A percentile compares a stretch with the other conserved stretches of the same genome.
These are phyloP conservation scores for Monosporozyma unispora DNA, from an alignment of 805 yeast species.

Conservation along the genomic window DNA sequence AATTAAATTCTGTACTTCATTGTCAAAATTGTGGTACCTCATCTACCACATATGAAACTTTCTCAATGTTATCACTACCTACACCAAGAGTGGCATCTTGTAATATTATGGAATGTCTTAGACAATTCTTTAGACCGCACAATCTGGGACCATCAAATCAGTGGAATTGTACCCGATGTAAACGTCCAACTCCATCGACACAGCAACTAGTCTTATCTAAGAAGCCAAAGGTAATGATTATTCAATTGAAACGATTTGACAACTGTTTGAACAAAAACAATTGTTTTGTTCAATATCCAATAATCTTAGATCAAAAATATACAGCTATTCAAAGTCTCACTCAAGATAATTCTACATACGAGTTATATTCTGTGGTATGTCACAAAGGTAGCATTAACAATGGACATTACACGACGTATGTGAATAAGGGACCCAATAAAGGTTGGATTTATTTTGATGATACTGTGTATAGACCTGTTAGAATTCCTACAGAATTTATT, in stretches of 20 bases:
- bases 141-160: conserved; percentile 75
- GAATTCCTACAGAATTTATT: conserved; percentile 44
- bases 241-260: conserved; percentile 78
- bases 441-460: conserved; percentile 86
- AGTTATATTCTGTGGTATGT: conserved; percentile 69
- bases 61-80: conserved; percentile 71
- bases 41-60: conserved; percentile 80
- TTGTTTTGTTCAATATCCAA: conserved; percentile 60
- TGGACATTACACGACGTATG: conserved; percentile 85
- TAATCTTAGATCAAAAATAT: conserved; percentile 50
- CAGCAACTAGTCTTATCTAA: conserved; percentile 68
- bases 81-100: conserved; percentile 43
- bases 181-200: conserved; percentile 49
- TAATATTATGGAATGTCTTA: conserved; percentile 54
- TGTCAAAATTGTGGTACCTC: conserved; percentile 67
- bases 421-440: conserved; percentile 46
- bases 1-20: conserved; percentile 65
- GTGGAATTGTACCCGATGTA: conserved; percentile 80
- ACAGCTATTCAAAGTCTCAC: conserved; percentile 42
- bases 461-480: conserved; percentile 47
- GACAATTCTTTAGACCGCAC: conserved; percentile 57
- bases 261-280: conserved; percentile 41
- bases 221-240: conserved; percentile 67
- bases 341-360: conserved; percentile 35
- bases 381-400: conserved; percentile 75